Evolutionary conservation across 78 protist species (phyloP).

Genomic region (Dictyostelium capitatum): DNA sequence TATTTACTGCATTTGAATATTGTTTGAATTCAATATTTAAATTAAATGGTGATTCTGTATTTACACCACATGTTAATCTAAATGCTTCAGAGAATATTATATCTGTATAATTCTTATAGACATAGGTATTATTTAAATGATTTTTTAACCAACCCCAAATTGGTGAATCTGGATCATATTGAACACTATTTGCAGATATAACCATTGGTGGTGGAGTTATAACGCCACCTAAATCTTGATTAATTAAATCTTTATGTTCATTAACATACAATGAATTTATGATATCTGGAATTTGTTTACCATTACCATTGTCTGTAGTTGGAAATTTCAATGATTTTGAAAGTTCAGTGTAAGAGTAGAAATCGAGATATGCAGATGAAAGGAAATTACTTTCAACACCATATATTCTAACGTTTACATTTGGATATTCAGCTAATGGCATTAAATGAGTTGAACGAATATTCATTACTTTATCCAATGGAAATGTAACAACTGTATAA

Average conservation of each 20-base stretch:
- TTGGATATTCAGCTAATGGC: constrained; percentile 75
- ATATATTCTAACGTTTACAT: constrained; percentile 19
- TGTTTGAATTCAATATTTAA: constrained; percentile 22
- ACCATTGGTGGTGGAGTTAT: constrained; percentile 34
- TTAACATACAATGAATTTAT: constrained; percentile 80
- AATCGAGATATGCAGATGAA: constrained; percentile 29
- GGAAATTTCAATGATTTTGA: not conserved
- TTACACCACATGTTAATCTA: constrained; percentile 50
- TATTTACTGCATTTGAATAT: not conserved
- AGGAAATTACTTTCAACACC: constrained; percentile 84
- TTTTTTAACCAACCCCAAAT: constrained; percentile 34
- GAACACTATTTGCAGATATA: not conserved
- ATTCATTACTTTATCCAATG: constrained; percentile 48
- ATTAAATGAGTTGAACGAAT: constrained; percentile 28
- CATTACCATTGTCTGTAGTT: constrained; percentile 24
- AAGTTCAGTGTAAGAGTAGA: constrained; percentile 13
- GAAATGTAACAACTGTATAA: constrained; percentile 64
- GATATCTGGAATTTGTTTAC: constrained; percentile 63
- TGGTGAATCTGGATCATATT: not conserved
- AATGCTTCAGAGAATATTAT: constrained; percentile 82
- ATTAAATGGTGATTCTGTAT: constrained; percentile 67
- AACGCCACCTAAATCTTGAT: constrained; percentile 16
- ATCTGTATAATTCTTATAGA: constrained; percentile 82
- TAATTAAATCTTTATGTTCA: constrained; percentile 64
- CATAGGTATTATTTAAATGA: constrained; percentile 16